These are phyloP conservation scores for Lagerstroemia fauriei DNA, from an alignment of 441 rosid genomes.

Conservation along the genomic window DNA sequence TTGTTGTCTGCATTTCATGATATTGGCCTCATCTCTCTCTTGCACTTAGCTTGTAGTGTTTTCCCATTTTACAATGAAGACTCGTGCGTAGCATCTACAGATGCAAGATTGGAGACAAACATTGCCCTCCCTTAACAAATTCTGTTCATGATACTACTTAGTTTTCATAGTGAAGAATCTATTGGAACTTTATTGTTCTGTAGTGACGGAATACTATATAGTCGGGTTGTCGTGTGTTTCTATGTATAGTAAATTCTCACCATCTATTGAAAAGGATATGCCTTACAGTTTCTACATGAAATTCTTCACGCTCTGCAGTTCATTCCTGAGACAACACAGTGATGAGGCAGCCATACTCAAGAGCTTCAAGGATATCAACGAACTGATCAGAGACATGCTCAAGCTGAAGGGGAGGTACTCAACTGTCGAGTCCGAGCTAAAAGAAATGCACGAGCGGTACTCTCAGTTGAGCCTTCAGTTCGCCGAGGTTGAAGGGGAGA, in stretches of 20 bases:
- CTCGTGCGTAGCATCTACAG: neutral
- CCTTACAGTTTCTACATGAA: neutral
- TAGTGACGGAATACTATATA: neutral
- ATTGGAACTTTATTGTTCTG: neutral
- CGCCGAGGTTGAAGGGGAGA: conserved; percentile 84
- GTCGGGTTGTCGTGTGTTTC: too few relatives aligned
- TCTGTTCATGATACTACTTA: neutral
- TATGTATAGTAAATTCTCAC: too few relatives aligned
- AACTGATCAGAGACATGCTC: conserved; percentile 83
- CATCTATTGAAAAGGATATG: neutral
- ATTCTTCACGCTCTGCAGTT: conserved; percentile 44
- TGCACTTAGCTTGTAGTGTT: too few relatives aligned
- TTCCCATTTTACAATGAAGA: too few relatives aligned
- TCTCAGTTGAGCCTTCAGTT: conserved; percentile 78
- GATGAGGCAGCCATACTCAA: conserved; percentile 86
- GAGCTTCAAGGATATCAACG: conserved; percentile 93
- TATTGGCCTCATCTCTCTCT: too few relatives aligned
- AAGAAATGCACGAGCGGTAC: conserved; percentile 78
- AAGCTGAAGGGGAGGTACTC: conserved; percentile 69
- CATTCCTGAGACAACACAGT: conserved; percentile 78
- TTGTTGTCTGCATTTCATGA: too few relatives aligned
- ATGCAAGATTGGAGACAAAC: neutral
- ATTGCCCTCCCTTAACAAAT: neutral
- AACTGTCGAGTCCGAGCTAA: conserved; percentile 62
- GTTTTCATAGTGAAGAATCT: neutral